Evolutionary conservation across 306 rosid species (phyloP), one percentile per base, ranked within the genome.

Genomic region (Sindora glabra): DNA sequence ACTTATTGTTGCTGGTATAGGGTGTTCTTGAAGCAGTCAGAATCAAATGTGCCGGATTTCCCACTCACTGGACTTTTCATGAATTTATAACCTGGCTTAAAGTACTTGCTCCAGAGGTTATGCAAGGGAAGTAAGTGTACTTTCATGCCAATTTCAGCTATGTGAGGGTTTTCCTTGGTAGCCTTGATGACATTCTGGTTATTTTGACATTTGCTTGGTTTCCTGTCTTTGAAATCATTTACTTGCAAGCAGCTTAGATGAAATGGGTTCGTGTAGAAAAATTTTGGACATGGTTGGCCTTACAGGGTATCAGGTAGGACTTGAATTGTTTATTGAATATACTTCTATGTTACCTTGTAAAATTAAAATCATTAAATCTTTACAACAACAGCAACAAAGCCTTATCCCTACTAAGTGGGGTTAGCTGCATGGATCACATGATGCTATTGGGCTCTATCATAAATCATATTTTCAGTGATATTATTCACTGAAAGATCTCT

Each of bases 1-100:
- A 40, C 61, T 67, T 39, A 41, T 68, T 55, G 62, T 74, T 75
- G 65, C 59, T 70, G 62, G 57, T 72, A 70, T 72, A 86, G 98
- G 98, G 98, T 76, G 95, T 92, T 79, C 75, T 91, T 57, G 98
- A 91, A 86, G 98, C 98, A 33, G 83, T 91, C 67, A 71, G 90
- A 80, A 88, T 92, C 65, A 92, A 88, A 76, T 88, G 95, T 74
- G 87, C 95, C 29, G 96, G 98, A 80, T 92, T 77, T 71, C 98
- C 98, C 53, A 83, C 96, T 58, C 83, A 79, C 68, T 73, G 83
- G 79, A 74, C 68, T 62, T 88, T 86, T 67, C 50, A n/a, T 5
- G 94, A 83, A 42, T 88, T 92, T 74, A 56, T 88, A 72, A 70
- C 73, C 56, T 86, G 85, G 56, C 55, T 86, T 32, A 54, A 77